Base-by-base conservation (phyloP, 2,329 filamentous ascomycete genomes). In the Cordyceps javanica region DNA sequence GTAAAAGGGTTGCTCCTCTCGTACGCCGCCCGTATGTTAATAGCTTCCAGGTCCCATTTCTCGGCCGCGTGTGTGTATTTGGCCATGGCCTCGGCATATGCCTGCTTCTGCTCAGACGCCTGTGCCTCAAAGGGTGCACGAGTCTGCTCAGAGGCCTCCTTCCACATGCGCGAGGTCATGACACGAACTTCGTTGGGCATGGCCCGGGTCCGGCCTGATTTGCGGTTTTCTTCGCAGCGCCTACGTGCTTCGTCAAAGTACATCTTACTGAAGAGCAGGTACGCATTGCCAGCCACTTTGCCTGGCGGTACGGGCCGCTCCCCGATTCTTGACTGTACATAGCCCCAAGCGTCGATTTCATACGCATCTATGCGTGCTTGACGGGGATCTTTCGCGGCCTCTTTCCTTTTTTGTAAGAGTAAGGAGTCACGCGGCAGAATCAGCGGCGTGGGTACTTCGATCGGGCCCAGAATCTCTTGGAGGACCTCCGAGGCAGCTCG, bases 161-260 rank as follows among this genome's bases (percentile, higher is more conserved):
- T 90, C 94, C 94, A 99, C 86, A 94, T 92, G 68, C 88, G 87
- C 28, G 92, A 92, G 10, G 94, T 83, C 69, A 91, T 90, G 52
- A 86, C 83, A 34, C 94, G 89, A 57, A 97, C 89, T 67, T 96
- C 90, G 65, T 91, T 95, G 7, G 87, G 85, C 44, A 82, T 79
- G 1, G 85, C 76, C 63, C 87, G 87, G 11, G 83, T 82, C 53
- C 85, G 87, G 32, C 83, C 80, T 3, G 81, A 76, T 57, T 70
- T 72, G 63, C 87, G 82, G n/a, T 81, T 82, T 54, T 86, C 82
- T 60, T 88, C 84, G 66, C 87, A 89, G 49, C 73, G 75, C 60
- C 71, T 74, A 57, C 82, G 78, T 9, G 82, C 84, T 23, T 73
- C 71, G n/a, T 91, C 86, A 66, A 85, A 88, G 65, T 88, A 81